Percentiles rank a stretch among this genome's conserved stretches.
These are phyloP conservation scores for Nicotiana noctiflora DNA, from an alignment of 257 asterid genomes.

Conservation along the genomic window DNA sequence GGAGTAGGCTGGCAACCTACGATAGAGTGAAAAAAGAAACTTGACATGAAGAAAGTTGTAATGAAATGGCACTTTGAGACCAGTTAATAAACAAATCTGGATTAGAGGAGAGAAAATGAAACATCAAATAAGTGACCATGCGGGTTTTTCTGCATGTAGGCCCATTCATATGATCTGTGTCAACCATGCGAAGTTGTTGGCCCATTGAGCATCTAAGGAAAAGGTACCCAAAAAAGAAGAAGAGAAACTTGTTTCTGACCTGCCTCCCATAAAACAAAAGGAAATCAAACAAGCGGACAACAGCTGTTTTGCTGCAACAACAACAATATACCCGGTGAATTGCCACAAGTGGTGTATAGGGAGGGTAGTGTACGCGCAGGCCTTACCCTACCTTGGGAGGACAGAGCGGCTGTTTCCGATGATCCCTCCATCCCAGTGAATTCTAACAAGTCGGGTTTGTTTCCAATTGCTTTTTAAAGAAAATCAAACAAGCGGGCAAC, in stretches of 20 bases:
- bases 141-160: background rate
- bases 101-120: background rate
- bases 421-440: too few relatives aligned
- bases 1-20: constrained; percentile 98
- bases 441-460: too few relatives aligned
- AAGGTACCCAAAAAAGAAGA: background rate
- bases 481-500: background rate
- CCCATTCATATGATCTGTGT: background rate
- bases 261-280: background rate
- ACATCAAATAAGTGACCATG: background rate
- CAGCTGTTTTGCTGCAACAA: background rate
- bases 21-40: constrained; percentile 2
- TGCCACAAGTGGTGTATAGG: too few relatives aligned
- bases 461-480: background rate
- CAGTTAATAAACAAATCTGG: background rate
- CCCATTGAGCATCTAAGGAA: background rate
- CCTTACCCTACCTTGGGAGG: too few relatives aligned
- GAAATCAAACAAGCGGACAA: background rate
- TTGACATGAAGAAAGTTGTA: background rate
- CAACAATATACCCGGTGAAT: too few relatives aligned
- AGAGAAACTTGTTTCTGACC: background rate
- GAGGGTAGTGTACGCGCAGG: too few relatives aligned
- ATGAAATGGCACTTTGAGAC: background rate
- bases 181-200: background rate
- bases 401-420: too few relatives aligned